Evolutionary conservation across 2,329 filamentous ascomycete species (phyloP), one percentile per base, ranked within the genome.

Genomic region (Raffaelea ambrosiae): DNA sequence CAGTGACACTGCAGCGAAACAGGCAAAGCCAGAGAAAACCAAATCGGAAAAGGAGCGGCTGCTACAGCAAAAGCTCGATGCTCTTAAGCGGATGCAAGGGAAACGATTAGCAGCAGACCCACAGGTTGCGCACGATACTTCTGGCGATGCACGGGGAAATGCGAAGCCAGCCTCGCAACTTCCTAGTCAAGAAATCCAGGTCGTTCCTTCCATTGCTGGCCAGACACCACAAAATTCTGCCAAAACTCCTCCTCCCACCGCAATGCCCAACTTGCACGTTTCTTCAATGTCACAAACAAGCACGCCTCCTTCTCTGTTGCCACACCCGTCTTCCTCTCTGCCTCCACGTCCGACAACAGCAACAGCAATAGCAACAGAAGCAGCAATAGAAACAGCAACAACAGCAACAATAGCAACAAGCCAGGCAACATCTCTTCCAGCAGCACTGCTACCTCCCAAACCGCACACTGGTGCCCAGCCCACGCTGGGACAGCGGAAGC

Each of bases 21-120:
- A 62, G 31, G 20, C 66, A 57, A 77, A 69, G 54, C 68, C 46
- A 19, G 52, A 51, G 14, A 55, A 51, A 31, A 18, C 70, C 29
- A 79, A 83, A 59, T 79, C 78, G 18, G 77, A 88, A 54, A 95
- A 86, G 51, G 86, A 87, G 49, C 76, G 74, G 50, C 67, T 89
- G 29, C 73, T 90, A 42, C 81, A 87, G 54, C 79, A 88, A 59
- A 88, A 88, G 55, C 83, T 95, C 59, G 86, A 88, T 51, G 84
- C 84, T 20, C 67, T 93, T 20, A 80, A 81, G 55, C 82, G 79
- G 56, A 68, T 73, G 33, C 69, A 76, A 29, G 70, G 75, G 57
- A 66, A 63, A 5, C 65, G 64, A 43, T 61, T 64, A 63, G 48
- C 63, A 3, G 44, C 46, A 14, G 14, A n/a, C 35, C 13, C 35